Base-by-base conservation (phyloP, 2,329 filamentous ascomycete genomes). In the Aspergillus hiratsukae region DNA sequence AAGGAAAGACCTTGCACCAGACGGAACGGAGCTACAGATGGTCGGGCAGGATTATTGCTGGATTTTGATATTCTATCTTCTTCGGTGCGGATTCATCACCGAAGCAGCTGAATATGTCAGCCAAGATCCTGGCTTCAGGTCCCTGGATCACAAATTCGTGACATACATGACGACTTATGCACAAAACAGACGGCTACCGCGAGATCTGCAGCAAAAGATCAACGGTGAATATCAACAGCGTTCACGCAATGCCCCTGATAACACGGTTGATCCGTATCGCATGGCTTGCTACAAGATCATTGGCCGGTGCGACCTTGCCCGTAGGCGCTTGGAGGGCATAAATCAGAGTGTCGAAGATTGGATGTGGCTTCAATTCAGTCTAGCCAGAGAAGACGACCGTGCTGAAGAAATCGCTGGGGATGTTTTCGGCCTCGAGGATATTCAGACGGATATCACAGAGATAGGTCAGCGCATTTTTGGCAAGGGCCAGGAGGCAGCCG, bases 201-300 rank as follows among this genome's bases (percentile, higher is more conserved):
- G 87, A 45, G 88, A 92, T 60, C 77, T 96, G 56, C 89, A 96
- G 67, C 89, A 91, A 64, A 89, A 90, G 61, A 96, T 96, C 75
- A 89, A 89, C 64, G 90, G 89, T 61, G 92, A 97, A 69, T 97
- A 95, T 74, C 88, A 88, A 52, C 90, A 95, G 71, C 87, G 91
- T 48, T 83, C 87, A 27, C 87, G 90, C 61, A 90, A 95, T 66
- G 90, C 90, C 0, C 89, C 90, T 0, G 90, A 94, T 57, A 88
- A 92, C 69, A 89, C 90, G 1, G 86, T 95, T 61, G 94, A 99
- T 71, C 94, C 94, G 27, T 99, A 95, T 78, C 87, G 91, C 53
- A 92, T 96, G 86, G 92, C 93, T 49, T 97, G 94, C 73, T 97
- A 97, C 81, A 97, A 99, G 80, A 87, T 99, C 59, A 88, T 99